Evolutionary conservation across 257 asterid genomes (phyloP).

Genomic region (Striga asiatica): DNA sequence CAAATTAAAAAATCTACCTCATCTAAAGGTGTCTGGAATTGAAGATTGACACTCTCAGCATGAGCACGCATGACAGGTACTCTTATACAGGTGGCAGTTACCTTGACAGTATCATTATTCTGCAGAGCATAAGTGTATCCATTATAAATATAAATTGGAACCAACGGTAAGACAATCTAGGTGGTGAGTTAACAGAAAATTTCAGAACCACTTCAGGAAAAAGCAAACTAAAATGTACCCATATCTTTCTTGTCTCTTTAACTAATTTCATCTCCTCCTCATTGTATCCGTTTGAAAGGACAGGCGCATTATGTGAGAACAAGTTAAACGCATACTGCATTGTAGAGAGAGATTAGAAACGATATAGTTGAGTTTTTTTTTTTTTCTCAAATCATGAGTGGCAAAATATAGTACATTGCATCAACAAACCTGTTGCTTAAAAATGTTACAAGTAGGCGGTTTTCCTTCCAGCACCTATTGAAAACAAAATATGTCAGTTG

Average conservation of each 20-base stretch:
- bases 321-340: constrained; percentile 95
- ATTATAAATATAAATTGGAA: not conserved
- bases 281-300: constrained; percentile 83
- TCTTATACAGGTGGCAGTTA: constrained; percentile 92
- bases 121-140: constrained; percentile 18
- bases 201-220: too few species aligned
- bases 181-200: not conserved
- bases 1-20: constrained; percentile 40
- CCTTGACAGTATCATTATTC: constrained; percentile 64
- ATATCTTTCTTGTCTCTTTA: constrained; percentile 88
- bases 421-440: constrained; percentile 58
- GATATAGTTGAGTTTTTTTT: too few species aligned
- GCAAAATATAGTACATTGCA: too few species aligned
- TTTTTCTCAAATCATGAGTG: too few species aligned
- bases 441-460: constrained; percentile 82
- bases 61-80: constrained; percentile 99
- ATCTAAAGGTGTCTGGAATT: constrained; percentile 75
- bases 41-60: constrained; percentile 95
- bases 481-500: constrained; percentile 4
- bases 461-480: constrained; percentile 67
- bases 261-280: constrained; percentile 99
- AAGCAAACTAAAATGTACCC: constrained; percentile 35
- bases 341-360: not conserved
- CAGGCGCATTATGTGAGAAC: constrained; percentile 91
- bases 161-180: not conserved